Evolutionary conservation across 2,329 filamentous ascomycete species (phyloP), one percentile per base, ranked within the genome.

Genomic region (Talaromyces marneffei): DNA sequence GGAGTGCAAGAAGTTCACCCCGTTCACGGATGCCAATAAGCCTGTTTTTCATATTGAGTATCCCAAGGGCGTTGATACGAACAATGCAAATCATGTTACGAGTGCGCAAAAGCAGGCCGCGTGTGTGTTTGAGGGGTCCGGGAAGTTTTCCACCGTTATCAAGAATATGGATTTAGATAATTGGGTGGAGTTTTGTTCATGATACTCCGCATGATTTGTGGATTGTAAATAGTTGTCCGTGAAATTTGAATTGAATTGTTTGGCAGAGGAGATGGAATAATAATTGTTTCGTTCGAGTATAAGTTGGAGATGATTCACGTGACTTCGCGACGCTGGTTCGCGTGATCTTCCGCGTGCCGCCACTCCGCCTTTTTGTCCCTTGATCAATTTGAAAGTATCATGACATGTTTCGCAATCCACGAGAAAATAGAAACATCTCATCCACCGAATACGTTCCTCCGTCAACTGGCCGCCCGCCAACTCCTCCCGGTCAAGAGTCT

Each of bases 1-100:
- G 4, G 86, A 90, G 70, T 89, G 87, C 69, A 74, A 76, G 37
- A 79, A 74, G 1, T 89, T 85, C 70, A 72, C 75, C 2, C 72
- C 80, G 3, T 89, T 89, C 68, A 80, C 87, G 60, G 67, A 79
- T 9, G 81, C 80, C 5, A 78, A 79, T 33, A 89, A 90, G 72
- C 87, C 87, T 1, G 87, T 90, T 33, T 89, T 90, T 70, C 84
- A 89, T 69, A 88, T 90, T 64, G 88, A 90, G 75, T 90, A 90
- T 68, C 85, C 85, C 2, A 77, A 81, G 46, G 79, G 77, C 8
- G 80, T 79, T 6, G 69, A 73, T 8, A 71, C 70, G 7, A 72
- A 74, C 63, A 74, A 74, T 57, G 61, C 69, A 40, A 62, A 70
- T 0, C 62, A 66, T 2, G 74, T 82, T 20, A 67, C 71, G 3